Evolutionary conservation across 2,329 filamentous ascomycete species (phyloP).

Genomic region (Pyrenophora graminea): DNA sequence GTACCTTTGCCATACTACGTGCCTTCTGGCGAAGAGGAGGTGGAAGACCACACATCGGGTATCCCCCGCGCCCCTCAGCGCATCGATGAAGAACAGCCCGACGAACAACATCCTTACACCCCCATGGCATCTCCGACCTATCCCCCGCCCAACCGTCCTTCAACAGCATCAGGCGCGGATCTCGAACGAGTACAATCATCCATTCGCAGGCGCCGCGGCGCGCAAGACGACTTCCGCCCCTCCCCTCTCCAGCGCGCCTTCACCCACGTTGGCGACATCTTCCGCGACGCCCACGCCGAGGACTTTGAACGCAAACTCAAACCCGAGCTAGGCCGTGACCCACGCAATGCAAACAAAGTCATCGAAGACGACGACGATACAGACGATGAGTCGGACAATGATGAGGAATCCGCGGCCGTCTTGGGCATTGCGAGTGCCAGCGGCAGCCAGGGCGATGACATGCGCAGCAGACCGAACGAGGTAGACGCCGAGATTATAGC

Average conservation of each 20-base stretch:
- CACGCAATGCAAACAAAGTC: slow-evolving; percentile 35
- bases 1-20: slow-evolving; percentile 80
- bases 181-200: slow-evolving; percentile 19
- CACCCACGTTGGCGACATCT: slow-evolving; percentile 65
- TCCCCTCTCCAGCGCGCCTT: slow-evolving; percentile 50
- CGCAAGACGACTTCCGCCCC: slow-evolving; percentile 23
- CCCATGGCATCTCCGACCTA: neutral
- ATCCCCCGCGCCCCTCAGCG: slow-evolving; percentile 8
- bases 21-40: slow-evolving; percentile 23
- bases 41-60: slow-evolving; percentile 5
- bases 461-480: neutral
- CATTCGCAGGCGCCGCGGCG: slow-evolving; percentile 25
- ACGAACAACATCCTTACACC: slow-evolving; percentile 2
- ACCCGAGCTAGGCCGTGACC: slow-evolving; percentile 48
- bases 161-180: slow-evolving; percentile 20
- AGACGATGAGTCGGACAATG: slow-evolving; percentile 20
- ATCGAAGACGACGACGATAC: slow-evolving; percentile 33
- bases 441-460: neutral
- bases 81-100: slow-evolving; percentile 41
- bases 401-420: neutral
- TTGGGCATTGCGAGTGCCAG: neutral
- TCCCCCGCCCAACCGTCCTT: slow-evolving; percentile 20
- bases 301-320: slow-evolving; percentile 84
- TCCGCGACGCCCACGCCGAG: slow-evolving; percentile 83
- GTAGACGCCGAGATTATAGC: slow-evolving; percentile 3